phyloP scores from a whole-genome alignment of 139 green algal species.

The Micromonas pusilla region DNA sequence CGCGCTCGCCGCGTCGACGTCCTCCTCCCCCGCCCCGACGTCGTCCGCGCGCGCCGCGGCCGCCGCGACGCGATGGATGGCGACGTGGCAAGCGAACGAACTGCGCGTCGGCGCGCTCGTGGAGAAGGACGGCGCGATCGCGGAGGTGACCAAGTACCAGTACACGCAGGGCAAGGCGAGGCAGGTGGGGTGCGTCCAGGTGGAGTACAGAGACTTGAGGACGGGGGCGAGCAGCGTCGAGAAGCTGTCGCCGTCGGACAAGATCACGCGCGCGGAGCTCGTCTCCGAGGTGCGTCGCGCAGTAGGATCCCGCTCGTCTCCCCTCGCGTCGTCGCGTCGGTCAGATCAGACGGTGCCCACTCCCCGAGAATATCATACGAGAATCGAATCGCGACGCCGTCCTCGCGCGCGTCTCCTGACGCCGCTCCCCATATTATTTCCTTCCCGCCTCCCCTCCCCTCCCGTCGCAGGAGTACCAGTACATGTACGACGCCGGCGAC shows the following conservation, averaged over 20 bases:
- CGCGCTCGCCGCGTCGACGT: too few relatives aligned
- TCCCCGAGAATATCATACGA: too few relatives aligned
- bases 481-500: neutral
- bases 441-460: too few relatives aligned
- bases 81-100: neutral
- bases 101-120: neutral
- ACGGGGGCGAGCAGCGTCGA: too few relatives aligned
- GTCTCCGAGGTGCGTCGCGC: too few relatives aligned
- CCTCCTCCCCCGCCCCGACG: neutral
- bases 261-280: neutral
- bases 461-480: neutral
- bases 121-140: neutral
- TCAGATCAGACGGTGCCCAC: too few relatives aligned
- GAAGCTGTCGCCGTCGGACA: neutral
- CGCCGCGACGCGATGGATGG: neutral
- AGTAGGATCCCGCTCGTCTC: too few relatives aligned
- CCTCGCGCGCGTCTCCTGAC: too few relatives aligned
- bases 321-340: too few relatives aligned
- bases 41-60: neutral
- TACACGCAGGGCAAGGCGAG: neutral
- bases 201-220: neutral
- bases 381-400: too few relatives aligned
- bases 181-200: neutral
- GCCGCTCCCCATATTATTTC: too few relatives aligned
- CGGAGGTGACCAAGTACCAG: neutral